Base-by-base conservation (phyloP, 345 rosid species). In the Dimocarpus longan region DNA sequence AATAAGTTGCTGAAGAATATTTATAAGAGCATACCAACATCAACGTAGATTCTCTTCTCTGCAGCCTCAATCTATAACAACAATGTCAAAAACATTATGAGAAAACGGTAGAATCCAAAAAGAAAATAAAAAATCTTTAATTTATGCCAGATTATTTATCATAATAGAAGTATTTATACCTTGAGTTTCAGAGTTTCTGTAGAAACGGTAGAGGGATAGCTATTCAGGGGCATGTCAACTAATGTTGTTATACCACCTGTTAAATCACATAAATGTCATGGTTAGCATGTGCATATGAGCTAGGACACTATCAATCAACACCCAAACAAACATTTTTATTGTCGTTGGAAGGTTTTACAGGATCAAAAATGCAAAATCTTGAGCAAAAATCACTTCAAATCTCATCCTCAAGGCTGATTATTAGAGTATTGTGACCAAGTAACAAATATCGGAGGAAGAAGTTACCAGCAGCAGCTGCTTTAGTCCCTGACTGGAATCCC, bases 401-500 rank as follows among this genome's bases (percentile, higher is more conserved):
- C 59, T 54, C 59, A 54, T 54, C n/a, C 59, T 16, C 21, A 2
- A 54, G n/a, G 16, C 28, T 15, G n/a, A 54, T 5, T 16, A 54
- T 54, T 54, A 16, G 59, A 54, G 59, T 54, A 16, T 48, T 4
- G 26, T 50, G 18, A 16, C 3, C 10, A 64, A 44, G 68, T 28
- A 78, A 71, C 16, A 21, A 65, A 19, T 26, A 77, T 18, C 4
- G 21, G 59, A 13, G 64, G 22, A 54, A 75, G 64, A 66, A 6
- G n/a, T 39, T 82, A 96, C 98, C 97, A 77, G 99, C 99, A 79
- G 97, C 97, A 78, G 99, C 98, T 68, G 99, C 99, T 82, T 85
- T 92, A 69, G 99, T 96, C 71, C 99, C 98, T 21, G 99, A 89
- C 77, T 92, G 89, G 86, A 93, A 96, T 39, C 99, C 99, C 90